phyloP scores from a whole-genome alignment of 129 eudicot species.

The Artemisia argyi region DNA sequence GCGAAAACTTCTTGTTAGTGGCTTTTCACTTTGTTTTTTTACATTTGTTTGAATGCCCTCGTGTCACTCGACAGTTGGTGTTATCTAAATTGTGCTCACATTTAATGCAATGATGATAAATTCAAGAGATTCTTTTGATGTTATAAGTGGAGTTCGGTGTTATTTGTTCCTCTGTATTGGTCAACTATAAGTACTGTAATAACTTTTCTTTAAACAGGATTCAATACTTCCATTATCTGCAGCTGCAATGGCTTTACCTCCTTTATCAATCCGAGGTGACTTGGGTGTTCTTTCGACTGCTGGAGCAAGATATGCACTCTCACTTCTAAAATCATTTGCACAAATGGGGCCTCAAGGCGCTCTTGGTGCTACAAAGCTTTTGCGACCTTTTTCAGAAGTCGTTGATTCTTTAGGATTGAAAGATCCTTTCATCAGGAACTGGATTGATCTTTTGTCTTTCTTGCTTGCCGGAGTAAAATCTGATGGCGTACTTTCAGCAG shows the following conservation, averaged over 20 bases:
- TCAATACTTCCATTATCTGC: slow-evolving; percentile 90
- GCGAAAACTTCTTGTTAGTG: slow-evolving; percentile 90
- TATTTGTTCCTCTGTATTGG: no score
- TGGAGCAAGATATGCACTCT: slow-evolving; percentile 81
- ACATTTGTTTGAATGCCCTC: not conserved
- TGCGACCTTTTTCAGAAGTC: slow-evolving; percentile 77
- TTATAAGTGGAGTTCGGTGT: not conserved
- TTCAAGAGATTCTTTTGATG: not conserved
- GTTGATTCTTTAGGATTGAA: slow-evolving; percentile 75
- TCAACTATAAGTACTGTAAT: not conserved
- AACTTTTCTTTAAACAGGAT: slow-evolving; percentile 49
- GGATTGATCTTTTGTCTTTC: slow-evolving; percentile 93
- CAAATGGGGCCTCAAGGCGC: slow-evolving; percentile 97
- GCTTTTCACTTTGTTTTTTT: slow-evolving; percentile 18
- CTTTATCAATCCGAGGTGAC: slow-evolving; percentile 89
- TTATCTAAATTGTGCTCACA: not conserved
- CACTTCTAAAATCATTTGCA: slow-evolving; percentile 81
- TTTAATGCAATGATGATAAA: slow-evolving; percentile 2
- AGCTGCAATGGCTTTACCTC: slow-evolving; percentile 99
- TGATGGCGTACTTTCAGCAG: slow-evolving; percentile 96
- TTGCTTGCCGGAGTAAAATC: slow-evolving; percentile 97
- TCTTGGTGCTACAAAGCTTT: slow-evolving; percentile 92
- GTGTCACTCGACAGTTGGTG: not conserved
- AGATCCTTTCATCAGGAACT: slow-evolving; percentile 89
- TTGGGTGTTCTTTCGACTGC: slow-evolving; percentile 90